These are phyloP conservation scores for Carex parvula DNA, from an alignment of 176 grass and related monocot species.

Conservation along the genomic window DNA sequence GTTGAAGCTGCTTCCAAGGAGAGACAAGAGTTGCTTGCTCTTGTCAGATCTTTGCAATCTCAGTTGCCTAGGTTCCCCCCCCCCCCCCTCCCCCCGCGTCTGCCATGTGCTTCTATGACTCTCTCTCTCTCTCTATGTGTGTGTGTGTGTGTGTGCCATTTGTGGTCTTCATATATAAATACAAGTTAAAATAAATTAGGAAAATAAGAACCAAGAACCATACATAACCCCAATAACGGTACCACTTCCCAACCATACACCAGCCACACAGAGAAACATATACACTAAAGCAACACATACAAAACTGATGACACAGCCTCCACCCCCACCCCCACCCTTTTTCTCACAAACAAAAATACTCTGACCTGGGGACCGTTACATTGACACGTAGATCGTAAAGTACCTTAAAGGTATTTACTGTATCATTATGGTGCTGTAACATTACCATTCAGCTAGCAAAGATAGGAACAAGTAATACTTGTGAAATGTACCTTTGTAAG, in stretches of 20 bases:
- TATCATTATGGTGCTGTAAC: not conserved
- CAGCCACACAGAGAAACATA: not conserved
- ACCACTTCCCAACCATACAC: not conserved
- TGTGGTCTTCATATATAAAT: not conserved
- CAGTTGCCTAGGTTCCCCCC: constrained; percentile 53
- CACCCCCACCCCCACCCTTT: no score
- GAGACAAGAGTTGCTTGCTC: constrained; percentile 65
- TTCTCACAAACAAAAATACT: not conserved
- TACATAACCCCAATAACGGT: not conserved
- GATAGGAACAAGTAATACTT: not conserved
- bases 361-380: not conserved
- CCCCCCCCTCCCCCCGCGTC: no score
- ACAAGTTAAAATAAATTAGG: not conserved
- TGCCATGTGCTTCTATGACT: no score
- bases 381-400: not conserved
- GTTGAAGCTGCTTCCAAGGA: constrained; percentile 54
- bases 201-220: not conserved
- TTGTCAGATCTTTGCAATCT: constrained; percentile 52
- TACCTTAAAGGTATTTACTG: not conserved
- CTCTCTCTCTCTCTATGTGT: no score
- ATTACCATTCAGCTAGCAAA: not conserved
- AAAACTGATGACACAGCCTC: not conserved
- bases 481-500: not conserved
- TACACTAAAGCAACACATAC: not conserved
- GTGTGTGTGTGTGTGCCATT: not conserved